Evolutionary conservation across 2,329 filamentous ascomycete species (phyloP), one percentile per base, ranked within the genome.

Genomic region (Rutstroemia sp.): DNA sequence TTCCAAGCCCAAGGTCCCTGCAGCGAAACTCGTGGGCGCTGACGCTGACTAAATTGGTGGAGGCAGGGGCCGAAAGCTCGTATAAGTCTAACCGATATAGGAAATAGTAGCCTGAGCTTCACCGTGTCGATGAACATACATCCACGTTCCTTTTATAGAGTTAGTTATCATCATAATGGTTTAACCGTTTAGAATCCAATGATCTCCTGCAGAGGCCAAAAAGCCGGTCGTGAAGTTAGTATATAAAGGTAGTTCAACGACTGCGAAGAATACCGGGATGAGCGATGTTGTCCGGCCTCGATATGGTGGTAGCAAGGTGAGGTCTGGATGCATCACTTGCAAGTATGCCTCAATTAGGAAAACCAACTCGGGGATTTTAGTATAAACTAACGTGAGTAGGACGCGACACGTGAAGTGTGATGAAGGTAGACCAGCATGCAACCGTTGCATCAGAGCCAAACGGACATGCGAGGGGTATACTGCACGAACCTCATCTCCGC

Each of bases 331-430:
- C 25, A 34, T 52, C 44, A 60, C 58, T 37, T 60, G 58, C 56
- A 58, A 52, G 56, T 51, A 55, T 30, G 54, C 48, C 47, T 19
- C 16, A 14, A 27, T 54, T 25, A 44, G 17, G 41, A 17, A 30
- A 30, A 8, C 4, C 17, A 9, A 3, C 21, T 17, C 16, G 14
- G n/a, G 21, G 27, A 30, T 10, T 10, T 8, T 10, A 7, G 27
- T 5, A 7, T 19, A 17, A 44, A n/a, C 4, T 17, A 1, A 17
- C 17, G 21, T 44, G 2, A 1, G n/a, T 34, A 63, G 61, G 42
- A 61, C 60, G 10, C 56, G 61, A 14, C 58, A 53, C 21, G 46
- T 67, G 4, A 66, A 66, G 34, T 65, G 62, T 39, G 64, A 67
- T 51, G 62, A 67, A 56, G 48, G 51, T 3, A 60, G 57, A 34